Evolutionary conservation across 2,329 filamentous ascomycete genomes (phyloP), one percentile per base, ranked within the genome.

Genomic region (Colletotrichum graminicola): DNA sequence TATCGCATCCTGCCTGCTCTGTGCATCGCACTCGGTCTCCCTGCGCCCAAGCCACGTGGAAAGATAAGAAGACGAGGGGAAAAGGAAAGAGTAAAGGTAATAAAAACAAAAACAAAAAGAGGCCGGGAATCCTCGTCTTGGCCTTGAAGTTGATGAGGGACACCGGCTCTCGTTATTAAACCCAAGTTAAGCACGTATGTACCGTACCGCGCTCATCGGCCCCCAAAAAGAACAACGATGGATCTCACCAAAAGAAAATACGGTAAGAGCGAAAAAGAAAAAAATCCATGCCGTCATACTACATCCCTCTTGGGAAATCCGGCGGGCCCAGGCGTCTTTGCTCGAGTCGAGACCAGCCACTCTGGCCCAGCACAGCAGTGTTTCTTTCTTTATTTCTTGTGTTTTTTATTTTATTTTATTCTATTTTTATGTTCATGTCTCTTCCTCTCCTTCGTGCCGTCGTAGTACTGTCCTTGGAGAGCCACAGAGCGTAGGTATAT

Each of bases 241-340:
- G 49, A 41, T 39, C 45, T 61, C 39, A 34, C 43, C 52, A n/a
- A 49, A 67, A 52, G 26, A 16, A 52, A 54, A 32, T 16, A n/a
- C n/a, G n/a, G n/a, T n/a, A 29, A 5, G 18, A 54, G 16, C 8
- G 51, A 11, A 16, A 26, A 11, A 7, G 11, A 10, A 34, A 54
- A 71, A 71, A 66, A 45, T 72, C 32, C 29, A 72, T 72, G 69
- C 32, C 69, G 69, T 72, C 69, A 72, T 72, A 66, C 62, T 29
- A 49, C 26, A 29, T 54, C 69, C 69, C 32, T 55, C 47, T 68
- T 49, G n/a, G 57, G 65, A 55, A 64, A 12, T 34, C 21, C 52
- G 65, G 69, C 54, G 65, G 69, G 59, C 67, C 65, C 65, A 47
- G 59, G 36, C 65, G 45, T 55, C 41, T 63, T 18, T 63, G 52